These are phyloP conservation scores for Fusarium luffae DNA, from an alignment of 2,329 filamentous ascomycete genomes.

Conservation along the genomic window DNA sequence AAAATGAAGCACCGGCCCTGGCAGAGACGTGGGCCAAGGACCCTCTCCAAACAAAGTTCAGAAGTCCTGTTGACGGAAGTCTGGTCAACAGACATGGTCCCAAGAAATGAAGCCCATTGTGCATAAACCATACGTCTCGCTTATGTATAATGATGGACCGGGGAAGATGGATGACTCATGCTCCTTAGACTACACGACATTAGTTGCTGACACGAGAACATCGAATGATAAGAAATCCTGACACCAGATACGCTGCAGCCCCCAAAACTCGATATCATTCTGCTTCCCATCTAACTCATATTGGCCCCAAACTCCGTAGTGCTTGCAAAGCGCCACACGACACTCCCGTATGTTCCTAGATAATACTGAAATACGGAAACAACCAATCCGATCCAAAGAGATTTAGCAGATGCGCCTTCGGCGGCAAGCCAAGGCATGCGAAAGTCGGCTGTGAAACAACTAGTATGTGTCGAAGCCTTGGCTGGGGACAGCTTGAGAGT, in stretches of 20 bases:
- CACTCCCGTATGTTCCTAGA: constrained; percentile 18
- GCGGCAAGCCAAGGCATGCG: constrained; percentile 3
- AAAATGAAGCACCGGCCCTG: constrained; percentile 79
- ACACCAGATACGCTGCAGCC: constrained; percentile 14
- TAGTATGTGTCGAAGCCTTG: constrained; percentile 55
- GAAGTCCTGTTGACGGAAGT: constrained; percentile 66
- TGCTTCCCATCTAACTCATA: constrained; percentile 40
- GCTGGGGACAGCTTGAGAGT: constrained; percentile 54
- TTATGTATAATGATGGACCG: constrained; percentile 26
- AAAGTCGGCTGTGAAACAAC: constrained; percentile 1
- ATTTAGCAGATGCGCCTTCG: not conserved
- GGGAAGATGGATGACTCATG: constrained; percentile 6
- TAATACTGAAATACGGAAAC: constrained; percentile 6
- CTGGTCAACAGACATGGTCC: constrained; percentile 56
- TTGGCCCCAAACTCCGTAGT: constrained; percentile 40
- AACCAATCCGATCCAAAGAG: constrained; percentile 17
- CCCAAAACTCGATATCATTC: constrained; percentile 34
- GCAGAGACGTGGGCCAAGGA: constrained; percentile 82
- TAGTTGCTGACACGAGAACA: constrained; percentile 19
- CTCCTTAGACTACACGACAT: constrained; percentile 29
- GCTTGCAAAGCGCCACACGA: constrained; percentile 27
- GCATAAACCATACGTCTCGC: constrained; percentile 29
- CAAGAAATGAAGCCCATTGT: constrained; percentile 17
- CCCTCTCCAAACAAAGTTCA: constrained; percentile 59
- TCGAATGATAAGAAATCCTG: constrained; percentile 14